Evolutionary conservation across 768 basidiomycete genomes (phyloP), one percentile per base, ranked within the genome.

Genomic region (Cubamyces lactineus): DNA sequence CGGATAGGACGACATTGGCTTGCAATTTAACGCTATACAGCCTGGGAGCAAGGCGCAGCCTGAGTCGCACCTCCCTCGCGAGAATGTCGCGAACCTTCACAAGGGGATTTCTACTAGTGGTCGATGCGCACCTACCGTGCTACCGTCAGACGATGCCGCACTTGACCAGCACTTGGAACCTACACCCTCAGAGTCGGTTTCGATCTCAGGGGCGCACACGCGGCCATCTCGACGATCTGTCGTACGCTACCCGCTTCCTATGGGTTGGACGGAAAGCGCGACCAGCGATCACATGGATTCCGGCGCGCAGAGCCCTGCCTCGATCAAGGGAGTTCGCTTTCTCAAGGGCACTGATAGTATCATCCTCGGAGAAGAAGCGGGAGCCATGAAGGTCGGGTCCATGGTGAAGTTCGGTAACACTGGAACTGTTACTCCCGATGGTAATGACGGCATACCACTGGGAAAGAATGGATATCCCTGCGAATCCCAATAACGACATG

Each of bases 381-480:
- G 23, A 2, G 43, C 54, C 45, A 30, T 1, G 30, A 13, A 5
- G 15, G 38, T 34, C 9, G 34, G 41, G 1, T 47, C 34, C 47
- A 47, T 11, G 48, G 41, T 49, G 15, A 47, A 26, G 6, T 40
- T 28, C 5, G n/a, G 11, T 34, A 23, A 24, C 39, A n/a, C 9
- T 11, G 30, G 2, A 2, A 40, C 15, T 30, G 42, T 11, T 13
- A 49, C 24, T 17, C 9, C 7, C 11, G 15, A 34, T n/a, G 45
- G 26, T 28, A 28, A 30, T 45, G 61, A 48, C 39, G 53, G 34
- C 16, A 30, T 59, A 19, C 21, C 49, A 43, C 50, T 41, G 23
- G 50, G 62, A 24, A 74, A 67, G 67, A 50, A 69, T 23, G 73
- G 73, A 38, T 74, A 68, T 61, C 77, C 79, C 70, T 74, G 76